Evolutionary conservation across 2,329 filamentous ascomycete species (phyloP).

Genomic region (Monosporascus sp.): DNA sequence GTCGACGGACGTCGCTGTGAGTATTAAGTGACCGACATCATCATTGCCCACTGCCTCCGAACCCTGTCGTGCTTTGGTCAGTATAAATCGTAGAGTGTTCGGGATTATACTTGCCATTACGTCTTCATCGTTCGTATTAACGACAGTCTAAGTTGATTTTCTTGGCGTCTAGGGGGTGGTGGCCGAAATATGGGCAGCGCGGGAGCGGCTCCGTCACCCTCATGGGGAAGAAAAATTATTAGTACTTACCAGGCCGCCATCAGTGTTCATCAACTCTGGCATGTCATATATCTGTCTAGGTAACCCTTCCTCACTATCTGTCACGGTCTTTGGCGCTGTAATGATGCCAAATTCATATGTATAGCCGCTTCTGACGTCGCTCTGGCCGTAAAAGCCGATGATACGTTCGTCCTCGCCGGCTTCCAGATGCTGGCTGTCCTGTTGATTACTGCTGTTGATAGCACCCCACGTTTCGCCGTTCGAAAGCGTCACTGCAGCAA

Average conservation of each 20-base stretch:
- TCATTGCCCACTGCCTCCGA: too few relatives aligned
- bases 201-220: too few relatives aligned
- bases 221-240: too few relatives aligned
- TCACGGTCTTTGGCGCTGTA: conserved; percentile 33
- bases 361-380: conserved; percentile 19
- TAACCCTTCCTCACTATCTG: conserved; percentile 21
- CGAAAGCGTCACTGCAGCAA: conserved; percentile 19
- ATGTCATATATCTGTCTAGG: conserved; percentile 36
- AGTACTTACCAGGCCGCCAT: conserved; percentile 1
- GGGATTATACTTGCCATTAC: too few relatives aligned
- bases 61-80: too few relatives aligned
- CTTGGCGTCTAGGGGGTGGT: too few relatives aligned
- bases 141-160: too few relatives aligned
- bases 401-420: conserved; percentile 32
- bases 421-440: conserved; percentile 18
- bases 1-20: too few relatives aligned
- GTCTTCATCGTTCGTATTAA: too few relatives aligned
- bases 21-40: too few relatives aligned
- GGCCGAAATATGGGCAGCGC: too few relatives aligned
- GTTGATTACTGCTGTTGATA: conserved; percentile 10
- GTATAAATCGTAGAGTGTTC: too few relatives aligned
- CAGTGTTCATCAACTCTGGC: conserved; percentile 27
- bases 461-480: conserved; percentile 11
- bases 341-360: conserved; percentile 41
- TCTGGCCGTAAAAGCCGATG: conserved; percentile 41